phyloP scores from a whole-genome alignment of 2,329 filamentous ascomycete species.

The Ophiocordyceps sinensis region DNA sequence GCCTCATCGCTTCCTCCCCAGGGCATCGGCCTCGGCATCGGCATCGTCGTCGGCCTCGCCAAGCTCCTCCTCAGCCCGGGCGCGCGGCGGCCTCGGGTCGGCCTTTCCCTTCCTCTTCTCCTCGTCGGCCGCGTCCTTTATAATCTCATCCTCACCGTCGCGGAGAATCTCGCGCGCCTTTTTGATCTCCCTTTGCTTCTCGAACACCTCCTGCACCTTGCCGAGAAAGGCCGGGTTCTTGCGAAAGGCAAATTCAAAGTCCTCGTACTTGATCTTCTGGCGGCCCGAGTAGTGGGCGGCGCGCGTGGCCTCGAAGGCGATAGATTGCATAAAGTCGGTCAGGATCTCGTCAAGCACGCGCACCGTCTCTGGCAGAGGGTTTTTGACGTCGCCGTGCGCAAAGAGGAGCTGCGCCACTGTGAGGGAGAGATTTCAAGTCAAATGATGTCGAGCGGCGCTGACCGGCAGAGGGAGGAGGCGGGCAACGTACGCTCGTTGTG shows the following conservation, averaged over 20 bases:
- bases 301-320: constrained; percentile 78
- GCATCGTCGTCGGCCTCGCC: constrained; percentile 38
- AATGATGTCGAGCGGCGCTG: neutral
- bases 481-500: constrained; percentile 49
- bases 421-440: neutral
- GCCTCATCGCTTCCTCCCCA: constrained; percentile 22
- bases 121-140: constrained; percentile 35
- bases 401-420: constrained; percentile 61
- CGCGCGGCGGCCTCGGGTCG: constrained; percentile 10
- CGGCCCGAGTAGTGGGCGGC: constrained; percentile 75
- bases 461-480: neutral
- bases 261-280: constrained; percentile 95
- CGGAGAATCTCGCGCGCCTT: constrained; percentile 64
- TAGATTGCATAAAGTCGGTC: constrained; percentile 90
- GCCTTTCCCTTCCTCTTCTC: constrained; percentile 21
- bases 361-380: constrained; percentile 71
- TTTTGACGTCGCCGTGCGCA: constrained; percentile 63
- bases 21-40: constrained; percentile 24
- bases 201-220: constrained; percentile 76
- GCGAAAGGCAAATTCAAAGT: constrained; percentile 89
- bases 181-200: constrained; percentile 78
- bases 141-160: constrained; percentile 48
- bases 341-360: constrained; percentile 87
- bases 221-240: constrained; percentile 76
- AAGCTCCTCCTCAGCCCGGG: constrained; percentile 32